A percentile compares a stretch with the other conserved stretches of the same genome.
Evolutionary conservation across 148 eudicot species (phyloP).

Genomic region (Selenicereus undatus): DNA sequence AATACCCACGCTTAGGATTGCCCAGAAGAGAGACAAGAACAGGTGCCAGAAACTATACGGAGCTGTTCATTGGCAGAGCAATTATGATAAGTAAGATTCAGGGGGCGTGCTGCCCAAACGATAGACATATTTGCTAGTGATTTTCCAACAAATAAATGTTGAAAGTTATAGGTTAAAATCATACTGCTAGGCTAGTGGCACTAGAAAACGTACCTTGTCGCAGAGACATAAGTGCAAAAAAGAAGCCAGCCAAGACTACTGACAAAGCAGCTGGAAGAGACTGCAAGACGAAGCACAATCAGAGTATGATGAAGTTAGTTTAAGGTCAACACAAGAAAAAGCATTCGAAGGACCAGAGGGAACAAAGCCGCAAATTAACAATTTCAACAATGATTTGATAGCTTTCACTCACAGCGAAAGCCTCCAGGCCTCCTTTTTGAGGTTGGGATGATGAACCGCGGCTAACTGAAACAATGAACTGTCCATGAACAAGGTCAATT

Average conservation of each 20-base stretch:
- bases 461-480: slow-evolving; percentile 74
- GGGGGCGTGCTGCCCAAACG: not conserved
- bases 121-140: not conserved
- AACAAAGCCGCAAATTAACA: not conserved
- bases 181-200: not conserved
- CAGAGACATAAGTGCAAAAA: slow-evolving; percentile 61
- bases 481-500: slow-evolving; percentile 87
- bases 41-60: slow-evolving; percentile 45
- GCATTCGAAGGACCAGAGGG: not conserved
- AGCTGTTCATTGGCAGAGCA: slow-evolving; percentile 32
- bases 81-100: not conserved
- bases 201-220: slow-evolving; percentile 55
- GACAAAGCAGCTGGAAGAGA: slow-evolving; percentile 69
- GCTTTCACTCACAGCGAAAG: slow-evolving; percentile 71
- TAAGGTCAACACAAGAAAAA: slow-evolving; percentile 2
- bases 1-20: slow-evolving; percentile 56
- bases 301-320: not conserved
- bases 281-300: slow-evolving; percentile 44
- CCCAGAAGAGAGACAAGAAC: slow-evolving; percentile 66
- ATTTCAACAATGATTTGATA: not conserved
- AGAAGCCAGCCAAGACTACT: slow-evolving; percentile 50
- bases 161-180: not conserved
- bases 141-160: no score
- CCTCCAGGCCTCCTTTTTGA: slow-evolving; percentile 64
- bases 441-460: slow-evolving; percentile 57